These are phyloP conservation scores for Penium margaritaceum DNA, from an alignment of 139 green algal species.

Conservation along the genomic window DNA sequence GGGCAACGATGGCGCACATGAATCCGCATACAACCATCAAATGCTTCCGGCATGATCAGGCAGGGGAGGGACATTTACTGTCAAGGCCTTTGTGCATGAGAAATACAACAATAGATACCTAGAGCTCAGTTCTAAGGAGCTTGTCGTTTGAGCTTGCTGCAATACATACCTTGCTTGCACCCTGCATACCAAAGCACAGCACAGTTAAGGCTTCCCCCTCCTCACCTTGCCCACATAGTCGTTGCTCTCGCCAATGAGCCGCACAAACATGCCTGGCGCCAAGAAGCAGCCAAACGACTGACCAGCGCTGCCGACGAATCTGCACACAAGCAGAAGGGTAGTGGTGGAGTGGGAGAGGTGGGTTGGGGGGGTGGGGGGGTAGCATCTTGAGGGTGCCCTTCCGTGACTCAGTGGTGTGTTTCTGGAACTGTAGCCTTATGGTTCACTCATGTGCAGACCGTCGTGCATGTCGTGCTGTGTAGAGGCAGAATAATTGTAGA, in stretches of 20 bases:
- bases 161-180: background rate
- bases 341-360: background rate
- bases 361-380: background rate
- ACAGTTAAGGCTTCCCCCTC: background rate
- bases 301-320: slow-evolving; percentile 65
- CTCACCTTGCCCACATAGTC: slow-evolving; percentile 93
- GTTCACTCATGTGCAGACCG: too few species aligned
- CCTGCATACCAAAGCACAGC: background rate
- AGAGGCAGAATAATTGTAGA: too few species aligned
- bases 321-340: slow-evolving; percentile 4
- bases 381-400: too few species aligned
- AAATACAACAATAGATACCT: too few species aligned
- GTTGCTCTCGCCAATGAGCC: slow-evolving; percentile 90
- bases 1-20: too few species aligned
- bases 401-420: too few species aligned
- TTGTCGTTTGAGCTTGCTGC: too few species aligned
- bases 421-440: too few species aligned
- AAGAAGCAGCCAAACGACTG: slow-evolving; percentile 87
- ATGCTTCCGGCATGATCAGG: background rate
- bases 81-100: background rate
- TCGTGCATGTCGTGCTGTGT: too few species aligned
- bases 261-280: slow-evolving; percentile 50
- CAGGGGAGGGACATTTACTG: background rate
- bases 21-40: too few species aligned
- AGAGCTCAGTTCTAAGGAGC: background rate